Percentiles rank a stretch among this genome's conserved stretches.
Evolutionary conservation across 2,329 filamentous ascomycete genomes (phyloP).

Genomic region (Aspergillus eucalypticola): DNA sequence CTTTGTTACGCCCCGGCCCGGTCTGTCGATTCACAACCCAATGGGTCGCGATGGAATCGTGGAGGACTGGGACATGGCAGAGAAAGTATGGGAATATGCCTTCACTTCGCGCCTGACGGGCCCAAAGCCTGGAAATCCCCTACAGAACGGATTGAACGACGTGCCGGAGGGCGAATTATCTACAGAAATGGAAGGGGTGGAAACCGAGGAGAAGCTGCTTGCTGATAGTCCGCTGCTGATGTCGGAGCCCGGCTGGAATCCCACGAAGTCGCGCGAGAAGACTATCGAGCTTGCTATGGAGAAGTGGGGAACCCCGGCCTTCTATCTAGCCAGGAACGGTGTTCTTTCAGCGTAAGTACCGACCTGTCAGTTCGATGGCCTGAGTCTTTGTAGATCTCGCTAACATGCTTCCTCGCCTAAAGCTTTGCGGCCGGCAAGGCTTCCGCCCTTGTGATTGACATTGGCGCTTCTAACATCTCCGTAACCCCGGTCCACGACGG

Average conservation of each 20-base stretch:
- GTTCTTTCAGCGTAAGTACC: slow-evolving; percentile 72
- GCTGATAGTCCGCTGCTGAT: slow-evolving; percentile 88
- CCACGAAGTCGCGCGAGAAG: slow-evolving; percentile 83
- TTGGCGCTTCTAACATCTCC: slow-evolving; percentile 84
- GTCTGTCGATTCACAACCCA: slow-evolving; percentile 86
- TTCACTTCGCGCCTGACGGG: slow-evolving; percentile 87
- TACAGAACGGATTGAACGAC: slow-evolving; percentile 79
- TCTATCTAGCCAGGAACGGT: slow-evolving; percentile 86
- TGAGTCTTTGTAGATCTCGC: not conserved
- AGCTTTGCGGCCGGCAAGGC: slow-evolving; percentile 89
- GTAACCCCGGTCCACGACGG: slow-evolving; percentile 93
- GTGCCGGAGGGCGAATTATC: slow-evolving; percentile 59
- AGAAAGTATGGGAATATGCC: slow-evolving; percentile 88
- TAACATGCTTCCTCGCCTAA: slow-evolving; percentile 9
- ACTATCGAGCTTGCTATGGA: slow-evolving; percentile 96
- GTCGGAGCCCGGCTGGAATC: slow-evolving; percentile 94
- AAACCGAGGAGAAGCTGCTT: slow-evolving; percentile 70
- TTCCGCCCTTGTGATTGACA: slow-evolving; percentile 86
- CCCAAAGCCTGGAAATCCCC: slow-evolving; percentile 66
- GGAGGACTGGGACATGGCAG: slow-evolving; percentile 92
- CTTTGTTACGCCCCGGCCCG: slow-evolving; percentile 72
- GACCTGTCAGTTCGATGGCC: not conserved
- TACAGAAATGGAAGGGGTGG: slow-evolving; percentile 62
- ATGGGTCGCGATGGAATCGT: slow-evolving; percentile 87
- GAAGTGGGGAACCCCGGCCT: slow-evolving; percentile 91